Conservation (phyloP, 23 red algal genomes). For the Gracilaria caudata region DNA sequence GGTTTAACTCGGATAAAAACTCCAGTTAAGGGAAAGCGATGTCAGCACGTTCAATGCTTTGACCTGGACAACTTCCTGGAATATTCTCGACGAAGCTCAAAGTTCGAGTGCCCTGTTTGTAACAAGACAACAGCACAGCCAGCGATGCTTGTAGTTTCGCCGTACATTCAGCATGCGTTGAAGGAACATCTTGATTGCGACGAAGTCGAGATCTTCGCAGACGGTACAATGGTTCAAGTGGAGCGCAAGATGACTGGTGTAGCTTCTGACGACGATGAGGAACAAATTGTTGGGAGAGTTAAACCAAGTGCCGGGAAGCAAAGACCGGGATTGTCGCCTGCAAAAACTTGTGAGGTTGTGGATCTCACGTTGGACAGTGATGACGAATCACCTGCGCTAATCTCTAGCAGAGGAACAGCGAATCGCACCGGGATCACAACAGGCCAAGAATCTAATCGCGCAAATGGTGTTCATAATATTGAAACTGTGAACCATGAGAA, state of each 20-base stretch:
- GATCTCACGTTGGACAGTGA: conserved; percentile 58
- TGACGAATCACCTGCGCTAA: conserved; percentile 34
- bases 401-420: neutral
- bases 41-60: conserved; percentile 86
- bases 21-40: conserved; percentile 64
- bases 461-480: neutral
- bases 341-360: conserved; percentile 39
- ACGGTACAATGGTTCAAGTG: conserved; percentile 48
- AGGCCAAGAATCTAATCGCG: neutral
- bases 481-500: neutral
- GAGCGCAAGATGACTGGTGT: conserved; percentile 46
- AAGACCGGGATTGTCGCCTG: conserved; percentile 1
- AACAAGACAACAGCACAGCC: conserved; percentile 58
- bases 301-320: neutral
- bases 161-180: conserved; percentile 46
- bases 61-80: conserved; percentile 68
- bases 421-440: neutral
- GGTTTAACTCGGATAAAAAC: conserved; percentile 58
- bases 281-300: neutral
- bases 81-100: conserved; percentile 65
- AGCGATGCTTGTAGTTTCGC: conserved; percentile 39
- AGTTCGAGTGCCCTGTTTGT: conserved; percentile 78
- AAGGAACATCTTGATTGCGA: conserved; percentile 42
- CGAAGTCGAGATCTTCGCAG: conserved; percentile 53
- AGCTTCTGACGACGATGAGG: conserved; percentile 64